Evolutionary conservation across 345 rosid genomes (phyloP), one percentile per base, ranked within the genome.

Genomic region (Corymbia maculata): DNA sequence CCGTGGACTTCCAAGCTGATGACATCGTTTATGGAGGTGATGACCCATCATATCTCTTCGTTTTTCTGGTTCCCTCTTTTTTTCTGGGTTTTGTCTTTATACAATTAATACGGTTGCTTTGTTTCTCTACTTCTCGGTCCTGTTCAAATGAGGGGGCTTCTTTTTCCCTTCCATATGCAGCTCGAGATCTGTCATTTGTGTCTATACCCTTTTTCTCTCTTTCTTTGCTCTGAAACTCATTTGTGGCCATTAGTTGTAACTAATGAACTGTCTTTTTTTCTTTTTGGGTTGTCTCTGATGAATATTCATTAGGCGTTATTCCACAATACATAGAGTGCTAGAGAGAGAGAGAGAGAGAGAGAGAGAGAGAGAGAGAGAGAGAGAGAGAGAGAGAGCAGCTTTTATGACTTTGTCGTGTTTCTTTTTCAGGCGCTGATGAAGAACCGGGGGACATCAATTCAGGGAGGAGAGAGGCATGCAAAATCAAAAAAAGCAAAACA

Each of bases 1-100:
- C 94, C 52, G 95, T 97, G 89, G 98, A 97, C 90, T 96, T 95
- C 91, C 95, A 93, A 87, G 99, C 99, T 14, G 98, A 96, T 86
- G 96, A 95, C 88, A 88, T 88, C 57, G 92, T 85, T 89, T 90
- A 79, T 85, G 92, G 90, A 93, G 96, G 98, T 93, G 92, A 90
- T 85, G 87, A 21, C 87, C n/a, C 28, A 86, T 53, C 87, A 86
- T 53, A 42, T 75, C 49, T 42, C 28, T 75, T 22, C 16, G 1
- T 9, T 9, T 9, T 17, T 2, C 9, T 70, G 6, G 5, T 70
- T 6, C 13, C 10, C 26, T 10, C 24, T 32, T 19, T 9, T 75
- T 75, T 75, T 36, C 84, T 75, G 84, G 84, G 84, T 75, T 75
- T 75, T 8, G 87, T 85, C 51, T 55, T 50, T n/a, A 10, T 85